Percentiles rank a stretch among this genome's conserved stretches.
Conservation (phyloP, 2,329 filamentous ascomycete species). For the Exserohilum turcica region DNA sequence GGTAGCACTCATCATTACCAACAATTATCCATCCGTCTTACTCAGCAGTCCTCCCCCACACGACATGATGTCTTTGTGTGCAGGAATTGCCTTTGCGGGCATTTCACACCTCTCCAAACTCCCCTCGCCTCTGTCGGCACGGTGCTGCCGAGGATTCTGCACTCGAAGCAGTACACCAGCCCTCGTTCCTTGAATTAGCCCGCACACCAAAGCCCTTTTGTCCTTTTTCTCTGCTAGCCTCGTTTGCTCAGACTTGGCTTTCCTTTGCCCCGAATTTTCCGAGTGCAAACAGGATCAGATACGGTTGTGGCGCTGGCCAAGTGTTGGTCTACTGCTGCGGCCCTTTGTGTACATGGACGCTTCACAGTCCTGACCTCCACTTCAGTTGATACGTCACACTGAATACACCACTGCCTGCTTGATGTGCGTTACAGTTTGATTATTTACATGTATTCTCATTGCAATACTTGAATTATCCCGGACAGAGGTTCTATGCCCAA, state of each 20-base stretch:
- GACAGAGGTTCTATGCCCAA: neutral
- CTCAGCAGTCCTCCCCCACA: conserved; percentile 20
- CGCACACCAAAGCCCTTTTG: conserved; percentile 10
- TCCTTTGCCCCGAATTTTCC: neutral
- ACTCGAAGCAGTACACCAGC: conserved; percentile 3
- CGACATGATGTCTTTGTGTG: conserved; percentile 9
- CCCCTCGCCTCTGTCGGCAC: conserved; percentile 1
- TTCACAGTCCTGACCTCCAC: neutral
- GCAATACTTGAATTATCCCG: neutral
- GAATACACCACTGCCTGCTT: conserved; percentile 1
- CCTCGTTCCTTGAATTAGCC: conserved; percentile 17
- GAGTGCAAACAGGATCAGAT: conserved; percentile 6
- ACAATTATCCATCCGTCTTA: conserved; percentile 27
- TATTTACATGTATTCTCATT: conserved; percentile 3
- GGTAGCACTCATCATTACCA: conserved; percentile 17
- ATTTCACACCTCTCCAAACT: conserved; percentile 2
- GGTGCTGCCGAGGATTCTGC: conserved; percentile 3
- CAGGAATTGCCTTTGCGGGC: conserved; percentile 4
- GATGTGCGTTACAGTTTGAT: conserved; percentile 2
- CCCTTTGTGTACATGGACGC: conserved; percentile 17
- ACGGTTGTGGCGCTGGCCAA: conserved; percentile 23
- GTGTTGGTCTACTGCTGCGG: conserved; percentile 6
- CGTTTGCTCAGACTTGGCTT: neutral
- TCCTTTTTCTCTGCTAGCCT: neutral
- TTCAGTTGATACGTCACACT: neutral